phyloP scores from a whole-genome alignment of 345 rosid species.

The Nasturtium officinale region DNA sequence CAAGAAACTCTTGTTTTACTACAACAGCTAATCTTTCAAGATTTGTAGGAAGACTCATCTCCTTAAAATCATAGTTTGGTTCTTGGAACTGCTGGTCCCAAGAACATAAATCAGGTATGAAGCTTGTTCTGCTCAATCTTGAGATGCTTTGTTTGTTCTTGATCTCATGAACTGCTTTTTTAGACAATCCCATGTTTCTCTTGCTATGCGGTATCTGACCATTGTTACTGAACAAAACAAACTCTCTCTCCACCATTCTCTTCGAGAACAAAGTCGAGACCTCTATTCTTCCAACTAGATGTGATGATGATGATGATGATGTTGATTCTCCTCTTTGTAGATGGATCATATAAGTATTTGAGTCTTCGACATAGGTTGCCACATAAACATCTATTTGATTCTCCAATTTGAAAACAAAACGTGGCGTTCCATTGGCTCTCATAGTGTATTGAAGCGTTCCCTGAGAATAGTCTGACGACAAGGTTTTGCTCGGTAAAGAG shows the following conservation, averaged over 20 bases:
- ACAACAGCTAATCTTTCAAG: slow-evolving; percentile 68
- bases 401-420: slow-evolving; percentile 66
- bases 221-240: slow-evolving; percentile 56
- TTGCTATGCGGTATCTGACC: slow-evolving; percentile 40
- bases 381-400: slow-evolving; percentile 56
- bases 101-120: slow-evolving; percentile 27
- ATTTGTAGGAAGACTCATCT: slow-evolving; percentile 54
- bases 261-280: slow-evolving; percentile 58
- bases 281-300: slow-evolving; percentile 68
- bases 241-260: slow-evolving; percentile 60
- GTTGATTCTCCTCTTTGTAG: slow-evolving; percentile 40
- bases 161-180: slow-evolving; percentile 54
- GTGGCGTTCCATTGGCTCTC: slow-evolving; percentile 53
- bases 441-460: slow-evolving; percentile 73
- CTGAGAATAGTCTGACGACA: slow-evolving; percentile 44
- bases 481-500: slow-evolving; percentile 26
- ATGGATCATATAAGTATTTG: slow-evolving; percentile 56
- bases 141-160: slow-evolving; percentile 54
- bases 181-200: slow-evolving; percentile 57
- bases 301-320: slow-evolving; percentile 25
- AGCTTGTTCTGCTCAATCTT: slow-evolving; percentile 34
- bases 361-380: slow-evolving; percentile 49
- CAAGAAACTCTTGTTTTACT: slow-evolving; percentile 52
- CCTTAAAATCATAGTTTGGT: slow-evolving; percentile 34
- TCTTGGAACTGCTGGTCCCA: slow-evolving; percentile 51